These are phyloP conservation scores for Flammula alnicola DNA, from an alignment of 1,284 basidiomycete species.

Conservation along the genomic window DNA sequence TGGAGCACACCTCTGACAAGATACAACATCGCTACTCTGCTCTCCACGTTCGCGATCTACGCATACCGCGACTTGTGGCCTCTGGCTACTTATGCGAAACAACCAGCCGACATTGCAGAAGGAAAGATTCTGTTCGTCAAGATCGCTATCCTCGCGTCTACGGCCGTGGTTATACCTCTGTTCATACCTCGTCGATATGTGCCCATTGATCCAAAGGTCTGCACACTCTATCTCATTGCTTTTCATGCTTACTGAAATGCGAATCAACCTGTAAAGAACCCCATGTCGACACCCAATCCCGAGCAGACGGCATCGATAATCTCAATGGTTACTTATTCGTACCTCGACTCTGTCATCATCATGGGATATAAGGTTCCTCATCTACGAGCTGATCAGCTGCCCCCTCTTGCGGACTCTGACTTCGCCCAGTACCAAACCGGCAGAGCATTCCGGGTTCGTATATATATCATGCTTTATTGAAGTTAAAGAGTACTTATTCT, in stretches of 20 bases:
- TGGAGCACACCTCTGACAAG: constrained; percentile 12
- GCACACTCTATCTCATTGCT: background rate
- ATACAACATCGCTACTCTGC: constrained; percentile 35
- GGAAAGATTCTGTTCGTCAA: constrained; percentile 42
- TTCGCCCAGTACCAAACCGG: constrained; percentile 36
- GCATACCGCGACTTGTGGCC: constrained; percentile 67
- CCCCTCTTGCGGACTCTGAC: constrained; percentile 65
- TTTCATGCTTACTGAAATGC: background rate
- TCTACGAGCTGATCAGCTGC: constrained; percentile 46
- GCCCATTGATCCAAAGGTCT: constrained; percentile 24
- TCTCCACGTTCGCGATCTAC: constrained; percentile 48
- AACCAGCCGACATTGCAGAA: constrained; percentile 37
- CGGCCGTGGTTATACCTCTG: constrained; percentile 39
- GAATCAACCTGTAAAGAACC: constrained; percentile 38
- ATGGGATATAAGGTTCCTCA: constrained; percentile 44
- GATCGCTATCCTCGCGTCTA: constrained; percentile 35
- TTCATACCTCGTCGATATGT: constrained; percentile 45
- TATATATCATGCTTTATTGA: background rate
- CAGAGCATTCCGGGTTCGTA: constrained; percentile 17
- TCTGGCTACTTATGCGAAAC: constrained; percentile 49
- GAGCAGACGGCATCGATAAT: constrained; percentile 68
- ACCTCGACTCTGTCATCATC: constrained; percentile 56
- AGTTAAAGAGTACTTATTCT: background rate
- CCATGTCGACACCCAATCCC: constrained; percentile 49
- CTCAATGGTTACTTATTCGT: constrained; percentile 60